Base-by-base conservation (phyloP, 495 filamentous ascomycete genomes). In the Hypoxylon crocopeplum region DNA sequence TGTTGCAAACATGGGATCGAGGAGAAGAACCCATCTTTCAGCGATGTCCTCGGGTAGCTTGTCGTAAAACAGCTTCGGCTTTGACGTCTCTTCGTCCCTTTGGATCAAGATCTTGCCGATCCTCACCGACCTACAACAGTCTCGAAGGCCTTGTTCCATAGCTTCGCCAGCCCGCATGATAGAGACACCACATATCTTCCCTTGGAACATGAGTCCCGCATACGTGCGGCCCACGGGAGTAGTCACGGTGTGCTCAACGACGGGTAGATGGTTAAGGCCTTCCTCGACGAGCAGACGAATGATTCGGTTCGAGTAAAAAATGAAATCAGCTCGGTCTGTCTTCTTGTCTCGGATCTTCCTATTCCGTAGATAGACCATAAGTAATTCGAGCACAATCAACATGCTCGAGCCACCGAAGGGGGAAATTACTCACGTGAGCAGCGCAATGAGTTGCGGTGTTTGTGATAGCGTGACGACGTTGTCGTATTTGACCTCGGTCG, bases 31-130 rank as follows among this genome's bases (percentile, higher is more conserved):
- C 90, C 93, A 98, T 72, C 94, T 77, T 8, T 93, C 82, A 7
- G 88, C 84, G 66, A 98, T 96, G 74, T 98, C 94, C 63, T 90
- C 86, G 32, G 95, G 95, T 11, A 98, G 81, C 75, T 98, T 98
- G 59, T 97, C 93, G 70, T 97, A 98, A 71, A 97, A 98, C 27
- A 98, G 82, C 69, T 88, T 91, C 3, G 94, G 95, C 80, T 86
- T 84, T 53, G 86, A 82, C 1, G 93, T 97, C 78, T 98, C 94
- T 75, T 98, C 95, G 69, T 98, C 93, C 48, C 95, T 76, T 75
- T 98, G 94, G 69, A 98, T 98, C 59, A 98, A 78, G 47, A 98
- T 98, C 80, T 98, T 98, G 45, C 94, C 95, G 67, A 98, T 98
- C 48, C 95, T 82, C 25, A 98, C 94, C 3, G 90, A 94, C 16